Evolutionary conservation across 805 yeast genomes (phyloP).

Genomic region (Starmerella powellii): DNA sequence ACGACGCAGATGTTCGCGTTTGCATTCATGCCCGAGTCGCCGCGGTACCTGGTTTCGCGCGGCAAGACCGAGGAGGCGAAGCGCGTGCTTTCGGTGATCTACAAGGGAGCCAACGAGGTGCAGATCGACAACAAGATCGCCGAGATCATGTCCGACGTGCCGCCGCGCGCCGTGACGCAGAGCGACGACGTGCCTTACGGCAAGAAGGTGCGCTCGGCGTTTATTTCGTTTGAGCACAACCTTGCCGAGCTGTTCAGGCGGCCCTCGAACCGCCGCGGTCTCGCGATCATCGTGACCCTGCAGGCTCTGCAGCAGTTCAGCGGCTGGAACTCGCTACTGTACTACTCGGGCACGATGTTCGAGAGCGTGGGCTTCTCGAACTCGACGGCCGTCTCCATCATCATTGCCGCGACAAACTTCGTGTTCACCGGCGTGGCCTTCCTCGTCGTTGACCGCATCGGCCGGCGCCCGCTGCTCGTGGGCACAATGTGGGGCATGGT

Average conservation of each 20-base stretch:
- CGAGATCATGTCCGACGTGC: conserved; percentile 33
- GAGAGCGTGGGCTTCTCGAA: conserved; percentile 79
- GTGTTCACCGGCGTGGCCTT: conserved; percentile 78
- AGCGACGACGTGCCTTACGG: conserved; percentile 18
- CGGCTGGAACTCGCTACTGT: conserved; percentile 93
- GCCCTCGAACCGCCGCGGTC: conserved; percentile 68
- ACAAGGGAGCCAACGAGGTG: conserved; percentile 49
- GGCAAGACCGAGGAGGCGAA: conserved; percentile 55
- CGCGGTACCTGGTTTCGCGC: conserved; percentile 71
- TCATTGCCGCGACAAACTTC: conserved; percentile 90
- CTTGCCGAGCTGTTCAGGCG: conserved; percentile 27
- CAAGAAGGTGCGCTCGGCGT: conserved; percentile 19
- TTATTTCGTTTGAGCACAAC: conserved; percentile 24
- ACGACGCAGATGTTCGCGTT: conserved; percentile 63
- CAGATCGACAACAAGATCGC: conserved; percentile 54
- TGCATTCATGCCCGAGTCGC: conserved; percentile 87
- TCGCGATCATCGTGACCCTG: conserved; percentile 79
- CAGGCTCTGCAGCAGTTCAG: conserved; percentile 96
- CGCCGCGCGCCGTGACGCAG: conserved; percentile 20
- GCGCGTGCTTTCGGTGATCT: conserved; percentile 49
- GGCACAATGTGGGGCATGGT: conserved; percentile 81
- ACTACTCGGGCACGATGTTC: conserved; percentile 85
- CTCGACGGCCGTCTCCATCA: conserved; percentile 88
- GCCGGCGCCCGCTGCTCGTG: conserved; percentile 72
- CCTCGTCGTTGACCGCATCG: conserved; percentile 73